Evolutionary conservation across 768 basidiomycete genomes (phyloP).

Genomic region (Myochromella boudieri): DNA sequence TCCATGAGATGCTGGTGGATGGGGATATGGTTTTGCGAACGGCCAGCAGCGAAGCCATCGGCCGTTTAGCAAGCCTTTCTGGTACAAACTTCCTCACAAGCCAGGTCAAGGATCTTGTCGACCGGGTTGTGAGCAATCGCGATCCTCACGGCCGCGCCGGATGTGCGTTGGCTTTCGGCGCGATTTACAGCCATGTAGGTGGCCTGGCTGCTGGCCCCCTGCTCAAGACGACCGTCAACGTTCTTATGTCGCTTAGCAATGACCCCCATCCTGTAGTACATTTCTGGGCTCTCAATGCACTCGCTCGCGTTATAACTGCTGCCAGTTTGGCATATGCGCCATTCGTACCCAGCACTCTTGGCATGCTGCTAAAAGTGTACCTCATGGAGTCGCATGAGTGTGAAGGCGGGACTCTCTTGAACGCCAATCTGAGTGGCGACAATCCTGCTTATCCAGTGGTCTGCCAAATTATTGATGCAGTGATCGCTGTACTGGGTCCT

Average conservation of each 20-base stretch:
- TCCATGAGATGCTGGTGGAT: conserved; percentile 86
- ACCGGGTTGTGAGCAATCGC: conserved; percentile 92
- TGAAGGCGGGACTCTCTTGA: conserved; percentile 82
- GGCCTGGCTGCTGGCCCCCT: conserved; percentile 93
- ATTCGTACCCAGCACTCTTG: conserved; percentile 84
- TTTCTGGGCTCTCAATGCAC: conserved; percentile 86
- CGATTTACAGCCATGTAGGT: conserved; percentile 90
- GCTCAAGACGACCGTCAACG: conserved; percentile 92
- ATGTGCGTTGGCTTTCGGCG: conserved; percentile 88
- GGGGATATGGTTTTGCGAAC: conserved; percentile 74
- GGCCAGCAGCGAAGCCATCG: conserved; percentile 85
- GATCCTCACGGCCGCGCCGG: conserved; percentile 92
- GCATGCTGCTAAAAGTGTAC: conserved; percentile 89
- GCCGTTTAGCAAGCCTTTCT: conserved; percentile 79
- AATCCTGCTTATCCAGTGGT: conserved; percentile 89
- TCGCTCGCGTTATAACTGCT: conserved; percentile 85
- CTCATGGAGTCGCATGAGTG: conserved; percentile 88
- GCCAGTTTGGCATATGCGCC: conserved; percentile 91
- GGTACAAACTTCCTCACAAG: conserved; percentile 81
- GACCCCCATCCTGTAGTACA: conserved; percentile 98
- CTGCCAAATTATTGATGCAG: conserved; percentile 89
- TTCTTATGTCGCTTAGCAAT: conserved; percentile 90
- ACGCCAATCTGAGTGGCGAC: conserved; percentile 87
- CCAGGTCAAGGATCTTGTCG: conserved; percentile 88
- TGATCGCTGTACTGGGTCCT: conserved; percentile 92